Conservation (phyloP, 1,284 basidiomycete species). For the Heliocybe sulcata region DNA sequence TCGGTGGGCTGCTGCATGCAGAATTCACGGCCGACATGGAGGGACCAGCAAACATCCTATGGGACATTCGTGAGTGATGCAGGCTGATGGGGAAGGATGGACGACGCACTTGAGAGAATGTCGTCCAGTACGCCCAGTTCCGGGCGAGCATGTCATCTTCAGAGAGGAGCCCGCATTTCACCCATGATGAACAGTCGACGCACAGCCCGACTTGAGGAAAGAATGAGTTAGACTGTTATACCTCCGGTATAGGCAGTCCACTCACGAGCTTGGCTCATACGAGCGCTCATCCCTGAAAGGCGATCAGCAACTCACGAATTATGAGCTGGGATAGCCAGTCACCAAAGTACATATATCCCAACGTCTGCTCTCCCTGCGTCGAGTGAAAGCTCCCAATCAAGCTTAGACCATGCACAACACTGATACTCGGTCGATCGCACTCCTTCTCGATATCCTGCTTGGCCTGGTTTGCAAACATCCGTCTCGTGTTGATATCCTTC, state of each 20-base stretch:
- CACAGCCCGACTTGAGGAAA: slow-evolving; percentile 40
- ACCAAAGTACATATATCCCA: slow-evolving; percentile 57
- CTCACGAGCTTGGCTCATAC: slow-evolving; percentile 36
- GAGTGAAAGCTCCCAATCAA: slow-evolving; percentile 55
- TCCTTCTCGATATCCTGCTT: slow-evolving; percentile 50
- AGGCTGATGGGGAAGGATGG: background rate
- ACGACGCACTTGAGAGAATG: slow-evolving; percentile 35
- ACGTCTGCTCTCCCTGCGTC: slow-evolving; percentile 44
- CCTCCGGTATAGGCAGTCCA: background rate
- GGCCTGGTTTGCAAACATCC: slow-evolving; percentile 44
- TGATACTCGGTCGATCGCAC: slow-evolving; percentile 49
- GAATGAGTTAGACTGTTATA: background rate
- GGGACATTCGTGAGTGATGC: background rate
- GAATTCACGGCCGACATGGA: slow-evolving; percentile 52
- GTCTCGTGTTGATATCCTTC: slow-evolving; percentile 35
- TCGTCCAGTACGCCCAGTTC: slow-evolving; percentile 50
- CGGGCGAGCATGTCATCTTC: slow-evolving; percentile 45
- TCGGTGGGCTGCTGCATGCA: slow-evolving; percentile 33
- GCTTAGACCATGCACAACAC: slow-evolving; percentile 49
- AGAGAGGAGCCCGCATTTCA: slow-evolving; percentile 39
- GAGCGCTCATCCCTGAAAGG: slow-evolving; percentile 48
- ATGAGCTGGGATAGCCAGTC: slow-evolving; percentile 11
- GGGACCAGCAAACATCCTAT: slow-evolving; percentile 51
- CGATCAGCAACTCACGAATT: too few species aligned
- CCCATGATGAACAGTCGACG: slow-evolving; percentile 51